Conservation (phyloP, 139 green algal species). For the Pycnococcus provasolii region DNA sequence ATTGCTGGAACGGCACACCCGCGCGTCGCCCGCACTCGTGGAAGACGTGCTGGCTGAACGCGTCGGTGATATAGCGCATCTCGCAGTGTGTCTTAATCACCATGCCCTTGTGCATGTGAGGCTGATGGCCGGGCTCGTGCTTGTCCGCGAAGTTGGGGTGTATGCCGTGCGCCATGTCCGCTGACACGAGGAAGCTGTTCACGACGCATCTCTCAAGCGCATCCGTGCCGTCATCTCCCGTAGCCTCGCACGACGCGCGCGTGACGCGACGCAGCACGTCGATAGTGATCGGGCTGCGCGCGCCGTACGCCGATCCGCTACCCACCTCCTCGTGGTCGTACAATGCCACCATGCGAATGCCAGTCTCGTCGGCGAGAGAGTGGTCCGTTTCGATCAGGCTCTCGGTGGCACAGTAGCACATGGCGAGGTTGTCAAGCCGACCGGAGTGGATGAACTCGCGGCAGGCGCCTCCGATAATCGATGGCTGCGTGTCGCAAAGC, state of each 20-base stretch:
- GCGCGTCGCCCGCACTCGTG: constrained; percentile 48
- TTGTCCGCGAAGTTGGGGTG: constrained; percentile 79
- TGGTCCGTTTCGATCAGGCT: constrained; percentile 51
- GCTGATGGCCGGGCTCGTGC: constrained; percentile 39
- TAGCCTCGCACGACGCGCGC: not conserved
- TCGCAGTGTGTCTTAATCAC: constrained; percentile 94
- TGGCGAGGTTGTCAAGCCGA: constrained; percentile 88
- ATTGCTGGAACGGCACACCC: constrained; percentile 69
- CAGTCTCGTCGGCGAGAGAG: constrained; percentile 25
- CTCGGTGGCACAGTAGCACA: constrained; percentile 57
- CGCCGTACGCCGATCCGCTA: constrained; percentile 59
- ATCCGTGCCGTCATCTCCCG: constrained; percentile 2
- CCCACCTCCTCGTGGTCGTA: constrained; percentile 97
- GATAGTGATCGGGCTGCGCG: constrained; percentile 72
- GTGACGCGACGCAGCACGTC: constrained; percentile 60
- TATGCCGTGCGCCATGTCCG: constrained; percentile 93
- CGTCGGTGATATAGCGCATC: constrained; percentile 87
- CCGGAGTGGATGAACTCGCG: constrained; percentile 83
- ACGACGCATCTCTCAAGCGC: constrained; percentile 37
- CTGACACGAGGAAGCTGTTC: constrained; percentile 64
- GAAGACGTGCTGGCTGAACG: constrained; percentile 71
- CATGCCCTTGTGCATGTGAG: constrained; percentile 47
- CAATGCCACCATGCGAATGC: constrained; percentile 67
- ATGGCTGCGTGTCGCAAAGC: constrained; percentile 76
- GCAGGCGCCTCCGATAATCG: constrained; percentile 46